A percentile compares a stretch with the other conserved stretches of the same genome.
Conservation (phyloP, 352 stramenopile genomes). For the Pythium dissimile region DNA sequence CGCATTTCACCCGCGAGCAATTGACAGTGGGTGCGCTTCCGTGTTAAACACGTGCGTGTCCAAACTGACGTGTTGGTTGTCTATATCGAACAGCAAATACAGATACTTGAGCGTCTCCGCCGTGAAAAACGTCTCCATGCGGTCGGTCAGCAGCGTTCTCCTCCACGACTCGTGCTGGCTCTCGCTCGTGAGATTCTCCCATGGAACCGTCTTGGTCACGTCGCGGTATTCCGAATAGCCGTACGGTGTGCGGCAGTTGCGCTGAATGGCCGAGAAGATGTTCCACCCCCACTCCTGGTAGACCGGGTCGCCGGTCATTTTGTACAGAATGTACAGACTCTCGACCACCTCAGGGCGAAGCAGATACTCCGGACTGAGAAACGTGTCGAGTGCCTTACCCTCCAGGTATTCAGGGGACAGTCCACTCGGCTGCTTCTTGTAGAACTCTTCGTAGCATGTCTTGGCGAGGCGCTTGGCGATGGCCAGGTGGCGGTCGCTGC, state of each 20-base stretch:
- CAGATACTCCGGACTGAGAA: constrained; percentile 80
- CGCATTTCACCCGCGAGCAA: background rate
- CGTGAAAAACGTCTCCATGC: constrained; percentile 98
- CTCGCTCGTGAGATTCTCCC: background rate
- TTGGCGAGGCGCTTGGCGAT: constrained; percentile 86
- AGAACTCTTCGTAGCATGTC: constrained; percentile 92
- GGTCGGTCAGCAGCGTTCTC: constrained; percentile 61
- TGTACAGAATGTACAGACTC: constrained; percentile 94
- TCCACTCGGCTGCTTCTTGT: constrained; percentile 86
- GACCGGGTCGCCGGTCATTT: constrained; percentile 90
- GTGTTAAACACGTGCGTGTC: constrained; percentile 96
- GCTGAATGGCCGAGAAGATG: constrained; percentile 92
- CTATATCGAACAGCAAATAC: constrained; percentile 88
- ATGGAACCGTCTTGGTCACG: constrained; percentile 19
- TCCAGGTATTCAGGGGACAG: constrained; percentile 90
- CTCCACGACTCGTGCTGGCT: background rate
- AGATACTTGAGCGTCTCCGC: constrained; percentile 99
- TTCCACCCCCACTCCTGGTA: constrained; percentile 95
- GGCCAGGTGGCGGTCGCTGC: constrained; percentile 74
- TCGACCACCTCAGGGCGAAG: constrained; percentile 95
- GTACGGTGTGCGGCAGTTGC: constrained; percentile 82
- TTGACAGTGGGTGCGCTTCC: constrained; percentile 89
- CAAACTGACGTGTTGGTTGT: constrained; percentile 71
- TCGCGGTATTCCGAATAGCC: constrained; percentile 79
- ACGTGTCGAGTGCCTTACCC: background rate